Evolutionary conservation across 2,329 filamentous ascomycete genomes (phyloP).

Genomic region (Pleurostoma richardsiae): DNA sequence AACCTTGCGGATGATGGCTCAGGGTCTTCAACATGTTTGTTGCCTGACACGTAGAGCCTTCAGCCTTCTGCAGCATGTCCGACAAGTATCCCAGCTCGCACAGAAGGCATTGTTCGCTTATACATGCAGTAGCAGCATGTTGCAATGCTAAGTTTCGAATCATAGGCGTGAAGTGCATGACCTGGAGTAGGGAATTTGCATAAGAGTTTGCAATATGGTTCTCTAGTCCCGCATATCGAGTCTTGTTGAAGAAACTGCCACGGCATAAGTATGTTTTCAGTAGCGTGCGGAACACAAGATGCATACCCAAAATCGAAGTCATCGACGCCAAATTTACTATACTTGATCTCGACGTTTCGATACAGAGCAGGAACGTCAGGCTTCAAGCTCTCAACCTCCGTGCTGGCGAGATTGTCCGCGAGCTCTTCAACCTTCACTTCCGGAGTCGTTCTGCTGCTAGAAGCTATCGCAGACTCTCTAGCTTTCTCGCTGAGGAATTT

Average conservation of each 20-base stretch:
- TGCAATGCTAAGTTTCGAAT: constrained; percentile 83
- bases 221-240: constrained; percentile 83
- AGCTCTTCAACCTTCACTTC: constrained; percentile 50
- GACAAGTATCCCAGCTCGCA: constrained; percentile 95
- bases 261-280: not conserved
- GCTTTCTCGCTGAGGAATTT: constrained; percentile 95
- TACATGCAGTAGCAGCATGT: constrained; percentile 81
- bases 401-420: constrained; percentile 59
- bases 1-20: constrained; percentile 69
- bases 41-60: constrained; percentile 89
- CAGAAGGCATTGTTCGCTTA: constrained; percentile 77
- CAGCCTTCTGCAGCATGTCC: constrained; percentile 96
- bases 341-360: constrained; percentile 94
- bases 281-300: not conserved
- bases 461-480: constrained; percentile 55
- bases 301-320: constrained; percentile 93
- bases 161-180: constrained; percentile 85
- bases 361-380: constrained; percentile 86
- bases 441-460: constrained; percentile 30
- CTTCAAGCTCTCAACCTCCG: constrained; percentile 68
- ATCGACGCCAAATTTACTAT: constrained; percentile 98
- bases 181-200: constrained; percentile 84
- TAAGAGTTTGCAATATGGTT: constrained; percentile 98
- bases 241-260: constrained; percentile 86
- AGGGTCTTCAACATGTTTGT: constrained; percentile 92